Percentiles rank a stretch among this genome's conserved stretches.
These are phyloP conservation scores for Leptomonas seymouri DNA, from an alignment of 208 protist genomes.

Conservation along the genomic window DNA sequence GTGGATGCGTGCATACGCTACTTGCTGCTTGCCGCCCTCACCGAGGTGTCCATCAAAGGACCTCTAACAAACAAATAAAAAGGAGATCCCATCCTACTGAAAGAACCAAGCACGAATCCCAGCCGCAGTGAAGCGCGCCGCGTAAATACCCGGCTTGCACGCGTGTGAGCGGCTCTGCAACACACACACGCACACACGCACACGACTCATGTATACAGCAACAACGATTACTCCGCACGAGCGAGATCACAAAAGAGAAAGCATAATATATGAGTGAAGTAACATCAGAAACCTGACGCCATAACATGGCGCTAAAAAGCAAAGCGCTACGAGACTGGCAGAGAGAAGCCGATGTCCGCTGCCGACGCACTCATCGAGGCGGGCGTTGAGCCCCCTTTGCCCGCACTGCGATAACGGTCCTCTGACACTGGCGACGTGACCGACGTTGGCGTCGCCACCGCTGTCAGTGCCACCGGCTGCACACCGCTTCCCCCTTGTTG, in stretches of 20 bases:
- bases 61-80: no score
- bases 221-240: neutral
- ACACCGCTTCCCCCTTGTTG: neutral
- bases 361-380: neutral
- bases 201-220: neutral
- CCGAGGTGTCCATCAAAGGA: no score
- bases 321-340: slow-evolving; percentile 12
- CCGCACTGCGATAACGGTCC: slow-evolving; percentile 9
- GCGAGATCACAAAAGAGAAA: neutral
- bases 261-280: neutral
- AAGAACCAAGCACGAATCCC: no score
- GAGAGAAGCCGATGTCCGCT: neutral
- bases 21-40: no score
- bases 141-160: no score
- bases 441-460: slow-evolving; percentile 1
- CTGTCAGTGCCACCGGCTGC: neutral
- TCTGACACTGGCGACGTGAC: slow-evolving; percentile 4
- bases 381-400: slow-evolving; percentile 5
- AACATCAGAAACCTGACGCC: no score
- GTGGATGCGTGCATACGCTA: no score
- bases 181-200: neutral
- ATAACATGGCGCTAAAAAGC: no score
- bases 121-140: no score
- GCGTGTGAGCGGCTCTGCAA: no score
- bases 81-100: no score